Evolutionary conservation across 345 rosid species (phyloP).

Genomic region (Firmiana major): DNA sequence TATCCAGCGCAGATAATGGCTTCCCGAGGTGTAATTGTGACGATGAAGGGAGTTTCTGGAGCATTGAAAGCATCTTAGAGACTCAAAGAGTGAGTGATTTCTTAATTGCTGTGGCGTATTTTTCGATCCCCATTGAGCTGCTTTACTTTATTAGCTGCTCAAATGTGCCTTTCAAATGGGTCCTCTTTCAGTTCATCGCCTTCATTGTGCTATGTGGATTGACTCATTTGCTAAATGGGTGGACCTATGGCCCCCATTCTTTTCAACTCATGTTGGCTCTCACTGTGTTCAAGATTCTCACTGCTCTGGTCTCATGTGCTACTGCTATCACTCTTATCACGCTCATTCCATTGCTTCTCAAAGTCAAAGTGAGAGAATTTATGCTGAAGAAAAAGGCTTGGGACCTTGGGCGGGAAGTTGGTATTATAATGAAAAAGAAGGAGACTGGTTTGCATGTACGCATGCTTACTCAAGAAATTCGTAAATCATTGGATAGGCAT

Average conservation of each 20-base stretch:
- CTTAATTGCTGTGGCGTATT: constrained; percentile 95
- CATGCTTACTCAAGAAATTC: constrained; percentile 95
- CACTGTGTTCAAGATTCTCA: constrained; percentile 85
- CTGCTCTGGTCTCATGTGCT: constrained; percentile 95
- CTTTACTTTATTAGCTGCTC: constrained; percentile 97
- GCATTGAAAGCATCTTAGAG: constrained; percentile 71
- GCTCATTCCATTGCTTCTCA: constrained; percentile 83
- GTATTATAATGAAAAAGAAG: constrained; percentile 78
- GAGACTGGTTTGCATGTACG: constrained; percentile 84
- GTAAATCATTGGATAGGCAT: constrained; percentile 85
- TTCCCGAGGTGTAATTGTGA: constrained; percentile 79
- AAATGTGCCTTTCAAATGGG: constrained; percentile 96
- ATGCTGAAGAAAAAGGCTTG: constrained; percentile 86
- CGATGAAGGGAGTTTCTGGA: constrained; percentile 80
- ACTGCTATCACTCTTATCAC: constrained; percentile 89
- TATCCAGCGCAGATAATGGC: constrained; percentile 38
- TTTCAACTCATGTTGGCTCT: constrained; percentile 85
- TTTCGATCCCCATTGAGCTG: constrained; percentile 90
- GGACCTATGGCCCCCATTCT: constrained; percentile 78
- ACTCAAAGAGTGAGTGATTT: constrained; percentile 86
- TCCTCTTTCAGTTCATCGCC: constrained; percentile 86
- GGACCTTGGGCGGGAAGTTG: constrained; percentile 92
- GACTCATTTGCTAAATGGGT: constrained; percentile 95
- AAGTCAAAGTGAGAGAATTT: constrained; percentile 89
- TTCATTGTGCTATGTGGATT: constrained; percentile 96